phyloP scores from a whole-genome alignment of 2,329 filamentous ascomycete genomes.

The Chrysosporium keratinophilum region DNA sequence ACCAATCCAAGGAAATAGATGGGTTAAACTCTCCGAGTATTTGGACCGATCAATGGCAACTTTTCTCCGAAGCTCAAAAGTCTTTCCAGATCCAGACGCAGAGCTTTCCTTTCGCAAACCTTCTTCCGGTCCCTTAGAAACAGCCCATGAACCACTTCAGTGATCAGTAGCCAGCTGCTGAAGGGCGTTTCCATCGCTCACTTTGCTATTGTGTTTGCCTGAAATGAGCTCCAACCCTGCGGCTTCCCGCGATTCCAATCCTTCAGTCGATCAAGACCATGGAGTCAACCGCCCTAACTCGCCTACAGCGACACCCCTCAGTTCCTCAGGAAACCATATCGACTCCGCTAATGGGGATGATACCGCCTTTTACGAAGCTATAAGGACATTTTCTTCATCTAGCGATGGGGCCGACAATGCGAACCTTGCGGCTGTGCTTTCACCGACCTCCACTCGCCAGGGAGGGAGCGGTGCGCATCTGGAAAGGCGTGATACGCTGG shows the following conservation, averaged over 20 bases:
- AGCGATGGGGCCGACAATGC: slow-evolving; percentile 13
- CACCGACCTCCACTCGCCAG: slow-evolving; percentile 6
- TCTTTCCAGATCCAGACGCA: not conserved
- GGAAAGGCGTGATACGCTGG: slow-evolving; percentile 26
- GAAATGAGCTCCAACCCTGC: slow-evolving; percentile 3
- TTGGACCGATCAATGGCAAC: not conserved
- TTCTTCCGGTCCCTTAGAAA: no score
- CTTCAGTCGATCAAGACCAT: not conserved
- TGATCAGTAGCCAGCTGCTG: not conserved
- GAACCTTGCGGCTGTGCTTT: slow-evolving; percentile 16
- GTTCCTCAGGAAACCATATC: not conserved
- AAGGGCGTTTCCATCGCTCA: not conserved
- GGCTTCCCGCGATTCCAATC: not conserved
- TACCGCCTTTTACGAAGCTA: slow-evolving; percentile 11
- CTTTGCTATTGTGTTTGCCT: not conserved
- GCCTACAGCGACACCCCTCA: not conserved
- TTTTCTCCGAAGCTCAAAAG: not conserved
- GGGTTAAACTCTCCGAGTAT: not conserved
- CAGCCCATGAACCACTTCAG: not conserved
- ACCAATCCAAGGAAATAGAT: not conserved
- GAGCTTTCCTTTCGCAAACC: not conserved
- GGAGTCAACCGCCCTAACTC: not conserved
- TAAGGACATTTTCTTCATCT: slow-evolving; percentile 11
- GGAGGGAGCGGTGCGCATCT: slow-evolving; percentile 6
- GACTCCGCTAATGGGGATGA: not conserved